Conservation (phyloP, 2,329 filamentous ascomycete genomes). For the Penicillium sp. region DNA sequence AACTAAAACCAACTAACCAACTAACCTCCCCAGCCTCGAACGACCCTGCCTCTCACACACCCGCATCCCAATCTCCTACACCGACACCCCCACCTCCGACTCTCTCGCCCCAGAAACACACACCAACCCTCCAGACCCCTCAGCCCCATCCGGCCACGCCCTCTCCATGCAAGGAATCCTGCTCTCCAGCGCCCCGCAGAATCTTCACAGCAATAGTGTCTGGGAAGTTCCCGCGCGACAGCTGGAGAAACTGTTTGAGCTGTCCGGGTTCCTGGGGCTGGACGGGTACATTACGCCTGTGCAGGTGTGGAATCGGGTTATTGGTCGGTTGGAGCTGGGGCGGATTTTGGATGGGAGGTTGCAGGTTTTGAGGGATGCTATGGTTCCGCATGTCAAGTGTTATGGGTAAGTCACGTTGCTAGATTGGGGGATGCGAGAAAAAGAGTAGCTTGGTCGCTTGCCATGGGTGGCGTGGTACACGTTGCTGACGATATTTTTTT, state of each 20-base stretch:
- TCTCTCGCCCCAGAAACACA: neutral
- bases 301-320: conserved; percentile 39
- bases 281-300: conserved; percentile 39
- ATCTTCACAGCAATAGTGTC: neutral
- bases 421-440: too few relatives aligned
- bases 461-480: neutral
- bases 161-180: conserved; percentile 17
- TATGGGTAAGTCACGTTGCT: conserved; percentile 12
- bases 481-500: neutral
- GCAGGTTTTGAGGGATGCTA: conserved; percentile 17
- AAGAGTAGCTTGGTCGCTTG: neutral
- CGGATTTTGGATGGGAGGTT: conserved; percentile 23
- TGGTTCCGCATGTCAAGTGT: conserved; percentile 19
- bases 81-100: too few relatives aligned
- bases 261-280: conserved; percentile 12
- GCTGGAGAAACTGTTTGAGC: conserved; percentile 17
- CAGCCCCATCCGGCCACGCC: conserved; percentile 9
- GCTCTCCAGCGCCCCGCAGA: conserved; percentile 7
- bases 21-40: conserved; percentile 2
- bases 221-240: conserved; percentile 17
- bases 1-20: neutral
- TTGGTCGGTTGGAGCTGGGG: conserved; percentile 26
- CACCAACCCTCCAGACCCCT: neutral
- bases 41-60: conserved; percentile 13
- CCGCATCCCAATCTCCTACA: neutral